Base-by-base conservation (phyloP, 352 stramenopile genomes). In the Phytophthora fragariaefolia region DNA sequence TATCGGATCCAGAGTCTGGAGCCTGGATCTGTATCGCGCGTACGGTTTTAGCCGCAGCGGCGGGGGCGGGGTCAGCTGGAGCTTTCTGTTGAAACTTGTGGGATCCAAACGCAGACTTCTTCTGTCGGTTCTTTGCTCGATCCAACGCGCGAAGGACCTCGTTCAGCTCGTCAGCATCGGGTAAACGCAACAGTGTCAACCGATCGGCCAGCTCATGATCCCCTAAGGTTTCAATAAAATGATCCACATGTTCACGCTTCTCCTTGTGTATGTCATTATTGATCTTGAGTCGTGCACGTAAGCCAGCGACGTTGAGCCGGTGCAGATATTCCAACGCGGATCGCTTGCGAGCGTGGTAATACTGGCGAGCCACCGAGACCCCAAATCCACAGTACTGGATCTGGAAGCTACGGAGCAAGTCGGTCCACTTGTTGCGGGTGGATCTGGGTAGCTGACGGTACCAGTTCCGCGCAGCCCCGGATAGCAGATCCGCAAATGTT, bases 391-490 rank as follows among this genome's bases (percentile, higher is more conserved):
- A 46, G 38, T 23, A 46, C 3, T 46, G 38, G 0, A n/a, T 22
- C 9, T 46, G 38, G 38, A 46, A 46, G 8, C n/a, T 22, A 17
- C 38, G 38, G 36, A 45, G 38, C 15, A 46, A 17, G 8, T 46
- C 38, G 13, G 13, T 6, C 17, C 13, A 46, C 32, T 46, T 46
- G 38, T 22, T 46, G 13, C 38, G 38, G 8, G 38, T 46, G 4
- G 38, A 46, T 23, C 38, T 13, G 1, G 15, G 13, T 1, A 58
- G 34, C 23, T 58, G 51, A 13, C 36, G 32, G 13, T 58, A 49
- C 51, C 36, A 48, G 34, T 58, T 58, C 23, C 26, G 34, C 1
- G 51, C 51, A 1, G 36, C 7, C 38, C 51, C 51, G 13, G 51
- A 4, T 4, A 58, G 20, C 2, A 58, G 17, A 48, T 49, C 51